A percentile compares a stretch with the other conserved stretches of the same genome.
These are phyloP conservation scores for Kluyveromyces nonfermentans DNA, from an alignment of 805 yeast genomes.

Conservation along the genomic window DNA sequence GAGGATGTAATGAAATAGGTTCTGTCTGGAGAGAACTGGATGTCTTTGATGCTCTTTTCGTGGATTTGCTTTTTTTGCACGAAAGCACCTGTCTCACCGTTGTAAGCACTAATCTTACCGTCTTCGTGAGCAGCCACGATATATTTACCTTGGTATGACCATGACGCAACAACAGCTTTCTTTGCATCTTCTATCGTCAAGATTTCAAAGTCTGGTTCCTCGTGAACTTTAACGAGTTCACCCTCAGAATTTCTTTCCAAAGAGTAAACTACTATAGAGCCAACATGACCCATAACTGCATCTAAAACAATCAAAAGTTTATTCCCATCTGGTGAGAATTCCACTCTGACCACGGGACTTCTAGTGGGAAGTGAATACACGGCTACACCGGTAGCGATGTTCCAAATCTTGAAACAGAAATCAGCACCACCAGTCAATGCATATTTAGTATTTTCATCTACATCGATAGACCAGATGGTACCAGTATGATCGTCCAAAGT, in stretches of 20 bases:
- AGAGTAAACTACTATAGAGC: slow-evolving; percentile 62
- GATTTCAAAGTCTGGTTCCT: slow-evolving; percentile 51
- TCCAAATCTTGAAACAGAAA: slow-evolving; percentile 77
- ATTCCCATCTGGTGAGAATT: slow-evolving; percentile 65
- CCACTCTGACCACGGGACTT: slow-evolving; percentile 87
- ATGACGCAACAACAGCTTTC: slow-evolving; percentile 75
- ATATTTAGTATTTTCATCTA: slow-evolving; percentile 56
- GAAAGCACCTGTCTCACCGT: slow-evolving; percentile 61
- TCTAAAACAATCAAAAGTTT: slow-evolving; percentile 72
- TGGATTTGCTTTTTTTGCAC: slow-evolving; percentile 54
- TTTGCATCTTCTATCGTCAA: slow-evolving; percentile 49
- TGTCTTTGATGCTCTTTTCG: slow-evolving; percentile 71
- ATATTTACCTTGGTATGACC: slow-evolving; percentile 67
- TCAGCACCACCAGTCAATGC: slow-evolving; percentile 91
- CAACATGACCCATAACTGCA: slow-evolving; percentile 83
- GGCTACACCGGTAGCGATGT: slow-evolving; percentile 65
- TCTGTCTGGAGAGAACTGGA: slow-evolving; percentile 80
- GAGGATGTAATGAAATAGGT: slow-evolving; percentile 90
- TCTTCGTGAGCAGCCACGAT: slow-evolving; percentile 84
- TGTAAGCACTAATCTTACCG: slow-evolving; percentile 75
- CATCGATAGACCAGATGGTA: slow-evolving; percentile 91
- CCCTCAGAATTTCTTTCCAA: slow-evolving; percentile 38
- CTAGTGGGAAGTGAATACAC: slow-evolving; percentile 62
- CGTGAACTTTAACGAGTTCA: slow-evolving; percentile 29
- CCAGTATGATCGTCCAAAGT: slow-evolving; percentile 86